Base-by-base conservation (phyloP, 805 yeast genomes). In the Saccharomycopsis fibuligera region DNA sequence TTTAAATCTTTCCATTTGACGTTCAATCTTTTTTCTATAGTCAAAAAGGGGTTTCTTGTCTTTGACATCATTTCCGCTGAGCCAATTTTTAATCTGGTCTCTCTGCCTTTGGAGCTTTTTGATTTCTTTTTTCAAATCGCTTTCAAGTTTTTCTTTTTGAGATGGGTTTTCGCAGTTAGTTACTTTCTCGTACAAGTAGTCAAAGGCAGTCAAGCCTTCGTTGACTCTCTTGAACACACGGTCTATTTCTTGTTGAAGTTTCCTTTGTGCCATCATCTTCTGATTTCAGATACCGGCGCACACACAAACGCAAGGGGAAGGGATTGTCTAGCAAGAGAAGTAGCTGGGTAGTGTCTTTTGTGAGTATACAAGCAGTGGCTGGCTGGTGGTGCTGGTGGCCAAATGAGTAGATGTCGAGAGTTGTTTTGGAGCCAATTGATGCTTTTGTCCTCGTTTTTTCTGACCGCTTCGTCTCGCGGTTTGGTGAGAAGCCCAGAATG, bases 1-100 rank as follows among this genome's bases (percentile, higher is more conserved):
- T 64, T 93, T 93, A 69, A 93, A 93, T 58, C 91, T 76, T 65
- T 91, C 99, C 99, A 91, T 91, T 54, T 95, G 91, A 55, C 70
- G 71, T 58, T 78, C 83, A 56, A 85, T 85, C 45, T 78, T 61
- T 57, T 74, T 70, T 54, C 93, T 72, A 60, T 89, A 85, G 59
- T 91, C 97, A 49, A 83, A 72, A 55, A 87, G 69, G 14, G 81
- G 76, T 59, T 84, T 86, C 62, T 88, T 93, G 59, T 91, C 95
- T 63, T 95, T 89, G 41, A 90, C 89, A 54, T 90, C 95, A 57
- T 83, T 86, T 57, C 91, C 90, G 38, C 91, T 79, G 62, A 89
- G 68, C 99, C 99, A 91, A 49, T 86, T 85, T 68, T 91, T 91
- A 59, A 91, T 86, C 68, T 89, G 98, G 65, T 91, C 99, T 62